Base-by-base conservation (phyloP, 352 stramenopile species). In the Globisporangium sylvaticum region DNA sequence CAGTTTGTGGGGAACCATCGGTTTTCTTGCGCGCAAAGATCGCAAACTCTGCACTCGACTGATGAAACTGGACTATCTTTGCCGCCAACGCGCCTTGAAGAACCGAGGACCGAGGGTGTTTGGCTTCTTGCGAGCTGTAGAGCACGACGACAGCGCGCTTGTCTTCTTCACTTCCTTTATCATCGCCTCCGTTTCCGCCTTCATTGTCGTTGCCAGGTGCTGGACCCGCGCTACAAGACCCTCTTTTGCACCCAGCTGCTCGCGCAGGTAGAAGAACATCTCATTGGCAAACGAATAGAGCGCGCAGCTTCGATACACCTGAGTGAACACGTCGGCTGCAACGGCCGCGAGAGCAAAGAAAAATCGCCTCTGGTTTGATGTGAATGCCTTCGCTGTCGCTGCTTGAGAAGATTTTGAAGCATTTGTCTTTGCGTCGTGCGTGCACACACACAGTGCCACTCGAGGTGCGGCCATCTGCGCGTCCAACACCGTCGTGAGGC, bases 401-500 rank as follows among this genome's bases (percentile, higher is more conserved):
- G 9, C 10, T n/a, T n/a, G n/a, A n/a, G n/a, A n/a, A n/a, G n/a
- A n/a, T n/a, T n/a, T n/a, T n/a, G n/a, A n/a, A n/a, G n/a, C n/a
- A n/a, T n/a, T n/a, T n/a, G n/a, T n/a, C n/a, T 46, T 74, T 9
- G 62, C 67, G 20, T 87, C 81, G 44, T 89, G 77, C 56, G 79
- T 84, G 58, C 78, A 93, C 0, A 92, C 65, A 18, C 79, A 91
- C 0, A 92, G 55, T 1, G 84, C 84, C 8, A 90, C 62, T 14
- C 75, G 56, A 1, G 80, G 73, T 10, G 42, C 42, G 6, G 34
- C 46, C 3, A 77, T 27, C 8, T 58, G 50, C 14, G 46, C 39
- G 62, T 95, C 87, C 0, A 95, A 37, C 79, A 95, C 90, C 0
- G 78, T 78, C 1, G 83, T 75, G 14, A 95, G 67, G 37, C 83